Evolutionary conservation across 2,329 filamentous ascomycete genomes (phyloP), one percentile per base, ranked within the genome.

Genomic region (Apiospora phragmitis): DNA sequence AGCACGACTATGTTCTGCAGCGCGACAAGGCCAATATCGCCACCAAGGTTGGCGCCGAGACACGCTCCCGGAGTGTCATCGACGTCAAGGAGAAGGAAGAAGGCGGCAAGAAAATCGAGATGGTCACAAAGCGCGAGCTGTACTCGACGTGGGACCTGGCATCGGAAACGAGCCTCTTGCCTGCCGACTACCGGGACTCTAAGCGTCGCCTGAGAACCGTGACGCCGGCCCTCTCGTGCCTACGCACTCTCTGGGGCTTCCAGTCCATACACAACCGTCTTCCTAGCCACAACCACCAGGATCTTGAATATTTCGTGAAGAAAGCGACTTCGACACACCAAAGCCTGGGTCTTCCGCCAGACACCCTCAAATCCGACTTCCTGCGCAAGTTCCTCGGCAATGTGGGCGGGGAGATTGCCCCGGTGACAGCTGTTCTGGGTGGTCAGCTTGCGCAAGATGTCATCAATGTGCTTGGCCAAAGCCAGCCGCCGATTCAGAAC

Each of bases 401-500:
- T 75, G 85, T 98, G 7, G 92, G 91, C 70, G 90, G 90, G 76
- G 95, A 98, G 82, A 85, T 98, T 49, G 91, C 93, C 16, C 94
- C 96, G 9, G 94, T 97, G 11, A 92, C 93, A 0, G 95, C 96
- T 1, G 94, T 97, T 71, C 85, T 99, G 14, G 96, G 96, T 67
- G 96, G 95, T 12, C 91, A 95, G 80, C 87, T 99, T 21, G 94
- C 95, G 0, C 96, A 99, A 82, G 96, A 99, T 79, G 94, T 97
- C 68, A 98, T 99, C 83, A 98, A 98, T 77, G 95, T 98, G 42
- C 88, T 98, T 7, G 94, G 95, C 67, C 91, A 93, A 79, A 91
- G 93, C 51, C 94, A 98, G 83, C 96, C 98, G 81, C 96, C 96
- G 0, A 92, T 99, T 55, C 96, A 99, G 83, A 99, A 99, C 81